Conservation (phyloP, 768 basidiomycete species). For the Tulasnella sp. region DNA sequence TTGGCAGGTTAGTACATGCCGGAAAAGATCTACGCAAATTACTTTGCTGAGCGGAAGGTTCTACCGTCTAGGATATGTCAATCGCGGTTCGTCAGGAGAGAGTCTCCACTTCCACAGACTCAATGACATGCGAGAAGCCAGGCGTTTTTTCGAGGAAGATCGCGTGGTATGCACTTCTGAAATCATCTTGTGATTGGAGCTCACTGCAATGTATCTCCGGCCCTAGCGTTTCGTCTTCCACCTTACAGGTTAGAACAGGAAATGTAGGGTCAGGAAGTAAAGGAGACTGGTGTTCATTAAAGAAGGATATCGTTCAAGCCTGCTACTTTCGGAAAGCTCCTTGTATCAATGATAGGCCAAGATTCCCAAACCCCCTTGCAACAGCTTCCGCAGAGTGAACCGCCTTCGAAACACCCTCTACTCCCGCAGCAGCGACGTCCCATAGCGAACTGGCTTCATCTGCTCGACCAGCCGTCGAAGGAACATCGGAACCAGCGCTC, state of each 20-base stretch:
- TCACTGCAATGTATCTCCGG: not conserved
- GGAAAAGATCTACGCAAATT: not conserved
- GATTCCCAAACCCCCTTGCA: not conserved
- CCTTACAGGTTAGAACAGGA: not conserved
- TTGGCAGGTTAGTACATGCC: not conserved
- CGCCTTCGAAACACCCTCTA: not conserved
- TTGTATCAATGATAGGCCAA: not conserved
- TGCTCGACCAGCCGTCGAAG: not conserved
- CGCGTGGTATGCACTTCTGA: not conserved
- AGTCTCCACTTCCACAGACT: not conserved
- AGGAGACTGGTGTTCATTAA: not conserved
- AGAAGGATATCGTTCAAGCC: not conserved
- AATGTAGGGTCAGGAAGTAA: no score
- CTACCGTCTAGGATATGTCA: not conserved
- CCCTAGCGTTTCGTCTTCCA: not conserved
- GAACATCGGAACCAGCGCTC: conserved; percentile 41
- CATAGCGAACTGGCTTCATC: not conserved
- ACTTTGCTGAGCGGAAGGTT: not conserved
- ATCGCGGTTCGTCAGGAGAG: not conserved
- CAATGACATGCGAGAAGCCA: not conserved
- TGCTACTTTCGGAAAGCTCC: not conserved
- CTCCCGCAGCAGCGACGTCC: not conserved
- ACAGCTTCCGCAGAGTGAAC: not conserved
- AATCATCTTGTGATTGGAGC: not conserved
- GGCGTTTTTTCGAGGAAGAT: not conserved